Evolutionary conservation across 306 rosid species (phyloP), one percentile per base, ranked within the genome.

Genomic region (Vachellia pachyceras): DNA sequence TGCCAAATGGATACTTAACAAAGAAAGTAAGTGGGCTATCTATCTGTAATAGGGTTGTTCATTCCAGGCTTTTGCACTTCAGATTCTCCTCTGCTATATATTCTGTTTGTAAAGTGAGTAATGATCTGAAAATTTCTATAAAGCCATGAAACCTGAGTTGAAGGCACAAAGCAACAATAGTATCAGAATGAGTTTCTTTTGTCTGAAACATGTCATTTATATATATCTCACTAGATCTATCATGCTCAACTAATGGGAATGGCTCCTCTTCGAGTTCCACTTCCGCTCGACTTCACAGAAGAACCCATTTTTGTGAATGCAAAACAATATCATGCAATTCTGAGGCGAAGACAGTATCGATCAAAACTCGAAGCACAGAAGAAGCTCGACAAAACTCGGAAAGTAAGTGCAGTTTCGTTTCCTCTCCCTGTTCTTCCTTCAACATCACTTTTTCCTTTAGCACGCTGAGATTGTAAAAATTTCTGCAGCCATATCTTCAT

Each of bases 321-420:
- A 17, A 94, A 94, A 85, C 98, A 91, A 78, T 92, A 92, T 87
- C 94, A 86, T 67, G 98, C 97, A 72, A 94, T 94, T 83, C 89
- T 94, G 83, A 85, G 97, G 79, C 93, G 97, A 77, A 90, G 98
- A 78, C 89, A 92, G 73, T 90, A 87, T 5, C 97, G 98, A 58
- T 97, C 97, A 36, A 94, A 90, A 85, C 91, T 90, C 5, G 92
- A 92, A 85, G 91, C 89, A 37, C 91, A 84, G 25, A 94, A 87
- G 79, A 90, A 87, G 84, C 89, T 87, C 74, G 58, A 87, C 47
- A 92, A 89, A 83, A 49, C 79, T 58, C 87, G 97, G 23, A 94
- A 91, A 94, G 98, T 92, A 84, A 69, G 81, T 37, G 29, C 41
- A 20, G 42, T 54, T 75, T 55, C 65, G n/a, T 63, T 77, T 82